A percentile compares a stretch with the other conserved stretches of the same genome.
Evolutionary conservation across 2,329 filamentous ascomycete species (phyloP).

Genomic region (Aspergillus latus): DNA sequence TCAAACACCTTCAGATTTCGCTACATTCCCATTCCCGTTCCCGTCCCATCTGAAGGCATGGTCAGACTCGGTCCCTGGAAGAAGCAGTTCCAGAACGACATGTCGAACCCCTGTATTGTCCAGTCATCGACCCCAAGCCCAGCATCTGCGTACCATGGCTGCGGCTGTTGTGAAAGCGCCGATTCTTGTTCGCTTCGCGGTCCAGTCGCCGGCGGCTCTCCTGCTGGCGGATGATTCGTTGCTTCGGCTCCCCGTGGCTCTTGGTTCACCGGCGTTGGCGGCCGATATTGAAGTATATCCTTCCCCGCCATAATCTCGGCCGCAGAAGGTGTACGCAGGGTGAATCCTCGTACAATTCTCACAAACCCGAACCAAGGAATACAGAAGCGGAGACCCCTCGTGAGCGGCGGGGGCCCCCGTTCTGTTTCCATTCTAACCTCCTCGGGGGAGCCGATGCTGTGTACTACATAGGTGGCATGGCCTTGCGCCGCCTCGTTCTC

Average conservation of each 20-base stretch:
- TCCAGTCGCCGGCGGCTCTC: neutral
- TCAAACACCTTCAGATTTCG: neutral
- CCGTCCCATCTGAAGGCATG: neutral
- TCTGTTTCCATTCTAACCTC: neutral
- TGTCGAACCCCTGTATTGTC: slow-evolving; percentile 11
- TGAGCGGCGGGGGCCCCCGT: neutral
- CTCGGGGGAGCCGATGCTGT: neutral
- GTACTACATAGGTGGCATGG: neutral
- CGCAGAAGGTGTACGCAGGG: neutral
- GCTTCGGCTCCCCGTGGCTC: too few species aligned
- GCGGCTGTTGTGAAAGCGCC: neutral
- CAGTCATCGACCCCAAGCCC: slow-evolving; percentile 2
- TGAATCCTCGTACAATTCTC: slow-evolving; percentile 29
- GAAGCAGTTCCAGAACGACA: slow-evolving; percentile 9
- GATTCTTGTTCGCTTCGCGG: neutral
- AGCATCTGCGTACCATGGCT: neutral
- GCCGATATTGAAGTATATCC: neutral
- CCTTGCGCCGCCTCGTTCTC: slow-evolving; percentile 15
- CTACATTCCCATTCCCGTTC: neutral
- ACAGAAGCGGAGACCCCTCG: slow-evolving; percentile 35
- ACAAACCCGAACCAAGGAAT: slow-evolving; percentile 49
- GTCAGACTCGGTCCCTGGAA: neutral
- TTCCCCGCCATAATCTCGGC: neutral
- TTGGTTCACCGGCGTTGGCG: neutral
- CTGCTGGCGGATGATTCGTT: too few species aligned